Percentiles rank a stretch among this genome's conserved stretches.
Evolutionary conservation across 2,329 filamentous ascomycete species (phyloP).

Genomic region (Claviceps citrina): DNA sequence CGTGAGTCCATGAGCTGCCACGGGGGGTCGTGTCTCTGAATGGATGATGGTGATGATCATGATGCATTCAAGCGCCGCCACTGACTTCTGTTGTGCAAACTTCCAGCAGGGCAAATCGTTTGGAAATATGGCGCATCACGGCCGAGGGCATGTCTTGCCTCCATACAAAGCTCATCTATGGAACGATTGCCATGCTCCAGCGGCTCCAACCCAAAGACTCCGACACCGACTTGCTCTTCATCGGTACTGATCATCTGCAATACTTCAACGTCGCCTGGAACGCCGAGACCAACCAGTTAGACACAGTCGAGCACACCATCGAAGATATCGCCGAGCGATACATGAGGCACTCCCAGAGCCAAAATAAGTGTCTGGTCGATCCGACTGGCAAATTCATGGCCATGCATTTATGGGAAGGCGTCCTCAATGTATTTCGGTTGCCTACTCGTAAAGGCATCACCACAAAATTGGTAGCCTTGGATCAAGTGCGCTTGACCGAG

Average conservation of each 20-base stretch:
- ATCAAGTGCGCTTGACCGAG: conserved; percentile 41
- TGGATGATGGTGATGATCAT: neutral
- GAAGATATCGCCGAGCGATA: conserved; percentile 41
- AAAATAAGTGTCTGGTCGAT: conserved; percentile 71
- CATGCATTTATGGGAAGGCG: conserved; percentile 45
- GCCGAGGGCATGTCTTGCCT: conserved; percentile 49
- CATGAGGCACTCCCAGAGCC: conserved; percentile 65
- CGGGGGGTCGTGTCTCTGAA: conserved; percentile 1
- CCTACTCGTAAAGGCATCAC: conserved; percentile 29
- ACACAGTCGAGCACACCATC: conserved; percentile 35
- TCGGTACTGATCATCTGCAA: conserved; percentile 77
- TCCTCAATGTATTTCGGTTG: conserved; percentile 39
- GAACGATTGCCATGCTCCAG: conserved; percentile 73
- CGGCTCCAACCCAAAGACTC: conserved; percentile 62
- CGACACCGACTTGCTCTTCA: conserved; percentile 69
- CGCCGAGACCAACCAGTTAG: conserved; percentile 31
- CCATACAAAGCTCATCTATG: conserved; percentile 61
- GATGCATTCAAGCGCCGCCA: neutral
- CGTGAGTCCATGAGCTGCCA: conserved; percentile 40
- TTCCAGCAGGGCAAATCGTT: conserved; percentile 61
- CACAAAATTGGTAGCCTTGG: conserved; percentile 32
- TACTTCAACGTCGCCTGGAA: conserved; percentile 91
- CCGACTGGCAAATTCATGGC: conserved; percentile 50
- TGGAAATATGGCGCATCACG: conserved; percentile 66
- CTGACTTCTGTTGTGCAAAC: conserved; percentile 2